Conservation (phyloP, 2,329 filamentous ascomycete genomes). For the Arthrobotrys megalospora region DNA sequence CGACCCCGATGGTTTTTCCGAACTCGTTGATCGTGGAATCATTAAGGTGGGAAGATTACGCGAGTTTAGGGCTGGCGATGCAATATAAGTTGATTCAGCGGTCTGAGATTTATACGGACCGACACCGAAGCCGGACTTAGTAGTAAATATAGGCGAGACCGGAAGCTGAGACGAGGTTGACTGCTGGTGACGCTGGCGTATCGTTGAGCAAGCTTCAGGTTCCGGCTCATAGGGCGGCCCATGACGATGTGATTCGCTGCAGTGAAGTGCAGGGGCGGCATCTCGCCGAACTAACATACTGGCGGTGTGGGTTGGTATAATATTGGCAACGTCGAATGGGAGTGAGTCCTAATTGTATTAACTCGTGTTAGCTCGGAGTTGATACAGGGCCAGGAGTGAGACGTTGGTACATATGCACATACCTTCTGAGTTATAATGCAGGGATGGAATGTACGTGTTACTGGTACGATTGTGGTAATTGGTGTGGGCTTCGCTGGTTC, state of each 20-base stretch:
- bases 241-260: background rate
- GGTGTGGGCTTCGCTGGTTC: background rate
- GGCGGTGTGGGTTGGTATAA: background rate
- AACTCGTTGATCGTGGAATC: too few relatives aligned
- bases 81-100: too few relatives aligned
- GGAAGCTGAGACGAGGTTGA: background rate
- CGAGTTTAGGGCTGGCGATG: too few relatives aligned
- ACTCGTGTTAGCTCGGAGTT: too few relatives aligned
- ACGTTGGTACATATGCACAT: background rate
- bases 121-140: too few relatives aligned
- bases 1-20: too few relatives aligned
- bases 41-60: too few relatives aligned
- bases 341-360: background rate
- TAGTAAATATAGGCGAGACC: too few relatives aligned
- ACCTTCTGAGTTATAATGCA: background rate
- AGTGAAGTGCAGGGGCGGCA: background rate
- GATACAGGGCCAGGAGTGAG: too few relatives aligned
- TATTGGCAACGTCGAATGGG: background rate
- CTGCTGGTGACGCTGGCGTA: background rate
- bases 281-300: background rate
- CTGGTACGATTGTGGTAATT: background rate
- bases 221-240: background rate
- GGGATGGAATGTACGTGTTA: background rate
- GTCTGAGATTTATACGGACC: too few relatives aligned
- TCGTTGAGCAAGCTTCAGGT: background rate